phyloP scores from a whole-genome alignment of 257 asterid species.

The Scutellaria baicalensis region DNA sequence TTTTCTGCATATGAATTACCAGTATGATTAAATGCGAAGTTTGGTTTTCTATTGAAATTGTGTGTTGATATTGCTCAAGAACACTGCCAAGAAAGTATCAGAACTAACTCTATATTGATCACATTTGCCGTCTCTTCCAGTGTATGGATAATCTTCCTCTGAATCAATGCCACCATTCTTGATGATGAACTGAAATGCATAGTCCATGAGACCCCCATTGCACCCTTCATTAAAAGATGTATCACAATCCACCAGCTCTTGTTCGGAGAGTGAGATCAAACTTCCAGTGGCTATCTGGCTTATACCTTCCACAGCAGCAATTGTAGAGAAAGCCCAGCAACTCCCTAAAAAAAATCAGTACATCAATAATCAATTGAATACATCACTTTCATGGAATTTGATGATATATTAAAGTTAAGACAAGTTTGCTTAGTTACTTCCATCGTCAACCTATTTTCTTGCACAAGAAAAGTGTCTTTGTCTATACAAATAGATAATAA shows the following conservation, averaged over 20 bases:
- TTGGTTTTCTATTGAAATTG: neutral
- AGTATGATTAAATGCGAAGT: neutral
- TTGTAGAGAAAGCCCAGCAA: slow-evolving; percentile 68
- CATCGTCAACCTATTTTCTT: neutral
- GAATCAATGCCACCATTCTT: slow-evolving; percentile 58
- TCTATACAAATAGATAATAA: neutral
- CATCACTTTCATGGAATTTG: neutral
- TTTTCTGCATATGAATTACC: slow-evolving; percentile 39
- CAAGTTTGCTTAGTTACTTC: neutral
- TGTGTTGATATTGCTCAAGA: neutral
- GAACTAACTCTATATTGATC: slow-evolving; percentile 39
- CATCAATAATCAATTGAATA: neutral
- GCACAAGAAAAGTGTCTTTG: neutral
- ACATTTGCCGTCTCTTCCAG: slow-evolving; percentile 34
- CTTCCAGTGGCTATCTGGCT: slow-evolving; percentile 40
- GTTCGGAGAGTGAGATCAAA: slow-evolving; percentile 52
- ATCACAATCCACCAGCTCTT: slow-evolving; percentile 61
- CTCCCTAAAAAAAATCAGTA: slow-evolving; percentile 33
- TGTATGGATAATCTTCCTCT: slow-evolving; percentile 56
- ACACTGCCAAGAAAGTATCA: neutral
- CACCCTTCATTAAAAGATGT: slow-evolving; percentile 41
- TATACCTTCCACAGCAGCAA: slow-evolving; percentile 50
- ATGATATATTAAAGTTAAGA: neutral
- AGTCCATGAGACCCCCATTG: slow-evolving; percentile 67
- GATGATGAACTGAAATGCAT: slow-evolving; percentile 51